A percentile compares a stretch with the other conserved stretches of the same genome.
Conservation (phyloP, 257 asterid species). For the Hygrophila difformis region DNA sequence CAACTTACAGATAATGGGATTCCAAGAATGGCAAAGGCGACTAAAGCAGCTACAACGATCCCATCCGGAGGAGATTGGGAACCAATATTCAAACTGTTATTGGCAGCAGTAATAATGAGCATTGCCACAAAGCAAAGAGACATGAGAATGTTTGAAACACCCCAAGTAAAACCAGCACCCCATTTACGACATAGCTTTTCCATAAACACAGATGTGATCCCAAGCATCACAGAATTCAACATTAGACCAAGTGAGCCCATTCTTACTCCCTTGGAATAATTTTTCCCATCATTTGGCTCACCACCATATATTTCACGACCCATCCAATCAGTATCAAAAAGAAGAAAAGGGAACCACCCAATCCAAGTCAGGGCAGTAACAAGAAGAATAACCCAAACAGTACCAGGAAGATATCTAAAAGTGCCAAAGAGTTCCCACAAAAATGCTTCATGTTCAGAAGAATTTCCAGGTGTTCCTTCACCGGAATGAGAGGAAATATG, state of each 20-base stretch:
- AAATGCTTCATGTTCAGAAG: slow-evolving; percentile 62
- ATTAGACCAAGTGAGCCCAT: slow-evolving; percentile 69
- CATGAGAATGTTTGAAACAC: slow-evolving; percentile 54
- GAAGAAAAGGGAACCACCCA: slow-evolving; percentile 74
- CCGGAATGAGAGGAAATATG: slow-evolving; percentile 18
- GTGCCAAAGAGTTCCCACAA: slow-evolving; percentile 68
- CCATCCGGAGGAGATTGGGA: slow-evolving; percentile 41
- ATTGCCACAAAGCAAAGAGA: slow-evolving; percentile 57
- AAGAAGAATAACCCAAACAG: slow-evolving; percentile 57
- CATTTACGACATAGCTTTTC: slow-evolving; percentile 66
- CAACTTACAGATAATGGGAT: slow-evolving; percentile 63
- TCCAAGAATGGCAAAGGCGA: slow-evolving; percentile 58
- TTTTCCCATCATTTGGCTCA: slow-evolving; percentile 55
- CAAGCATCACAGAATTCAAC: slow-evolving; percentile 71
- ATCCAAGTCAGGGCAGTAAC: slow-evolving; percentile 71
- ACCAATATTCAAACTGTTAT: slow-evolving; percentile 31
- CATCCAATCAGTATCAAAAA: slow-evolving; percentile 84
- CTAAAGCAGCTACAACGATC: slow-evolving; percentile 45
- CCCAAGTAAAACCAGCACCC: slow-evolving; percentile 84
- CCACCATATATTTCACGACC: slow-evolving; percentile 82
- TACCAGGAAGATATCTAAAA: slow-evolving; percentile 45
- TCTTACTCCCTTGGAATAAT: slow-evolving; percentile 57
- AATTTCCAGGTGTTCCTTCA: slow-evolving; percentile 28
- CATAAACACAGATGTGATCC: slow-evolving; percentile 64
- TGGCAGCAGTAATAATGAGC: slow-evolving; percentile 44